phyloP scores from a whole-genome alignment of 73 alveolate genomes.

The Paramecium tetraurelia region DNA sequence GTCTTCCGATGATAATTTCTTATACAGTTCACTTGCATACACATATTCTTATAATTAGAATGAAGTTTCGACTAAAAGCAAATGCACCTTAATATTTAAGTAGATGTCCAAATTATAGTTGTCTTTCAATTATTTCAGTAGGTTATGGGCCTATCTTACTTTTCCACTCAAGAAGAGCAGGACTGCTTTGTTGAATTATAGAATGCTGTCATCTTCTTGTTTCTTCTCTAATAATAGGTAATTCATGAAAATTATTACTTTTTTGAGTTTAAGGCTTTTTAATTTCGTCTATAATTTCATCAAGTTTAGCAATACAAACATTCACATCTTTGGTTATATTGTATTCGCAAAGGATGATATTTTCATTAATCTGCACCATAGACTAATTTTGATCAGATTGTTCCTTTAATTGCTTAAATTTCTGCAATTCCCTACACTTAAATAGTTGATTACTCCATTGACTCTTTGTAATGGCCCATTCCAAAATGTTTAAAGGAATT shows the following conservation, averaged over 20 bases:
- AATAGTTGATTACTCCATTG: conserved; percentile 15
- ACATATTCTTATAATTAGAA: neutral
- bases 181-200: neutral
- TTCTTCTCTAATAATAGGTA: neutral
- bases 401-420: conserved; percentile 26
- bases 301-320: neutral
- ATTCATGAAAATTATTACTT: neutral
- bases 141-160: neutral
- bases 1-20: neutral
- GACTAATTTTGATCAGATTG: conserved; percentile 32
- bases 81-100: neutral
- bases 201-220: conserved; percentile 7
- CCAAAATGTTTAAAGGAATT: neutral
- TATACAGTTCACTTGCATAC: neutral
- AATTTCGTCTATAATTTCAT: conserved; percentile 31
- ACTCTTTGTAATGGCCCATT: conserved; percentile 8
- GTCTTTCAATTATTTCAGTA: neutral
- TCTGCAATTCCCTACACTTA: conserved; percentile 16
- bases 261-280: neutral
- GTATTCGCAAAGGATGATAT: conserved; percentile 14
- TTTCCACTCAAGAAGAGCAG: neutral
- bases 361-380: neutral
- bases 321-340: neutral
- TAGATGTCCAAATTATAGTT: neutral
- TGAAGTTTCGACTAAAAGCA: neutral